Conservation (phyloP, 108 stramenopile species). For the Licmophora abbreviata region DNA sequence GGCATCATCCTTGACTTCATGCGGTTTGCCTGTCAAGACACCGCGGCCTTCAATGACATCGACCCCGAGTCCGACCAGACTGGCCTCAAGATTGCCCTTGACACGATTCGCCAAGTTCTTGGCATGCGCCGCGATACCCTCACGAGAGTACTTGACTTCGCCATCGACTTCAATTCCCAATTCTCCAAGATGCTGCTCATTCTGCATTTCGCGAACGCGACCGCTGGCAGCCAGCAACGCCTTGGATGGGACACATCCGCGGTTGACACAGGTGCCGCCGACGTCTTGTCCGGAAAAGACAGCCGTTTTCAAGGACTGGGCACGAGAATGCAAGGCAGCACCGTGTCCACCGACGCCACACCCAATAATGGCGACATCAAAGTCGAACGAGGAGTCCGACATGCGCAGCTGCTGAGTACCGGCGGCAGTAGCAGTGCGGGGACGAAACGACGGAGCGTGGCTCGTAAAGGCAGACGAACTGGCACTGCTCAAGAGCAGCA, state of each 20-base stretch:
- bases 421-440: neutral
- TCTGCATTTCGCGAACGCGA: constrained; percentile 90
- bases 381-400: constrained; percentile 46
- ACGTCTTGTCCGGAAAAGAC: constrained; percentile 92
- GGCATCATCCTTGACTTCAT: constrained; percentile 79
- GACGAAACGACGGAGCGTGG: neutral
- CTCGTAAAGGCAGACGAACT: neutral
- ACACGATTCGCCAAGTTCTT: constrained; percentile 90
- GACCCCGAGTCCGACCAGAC: constrained; percentile 77
- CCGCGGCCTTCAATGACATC: constrained; percentile 85
- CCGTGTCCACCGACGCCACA: constrained; percentile 99
- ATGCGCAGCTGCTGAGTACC: too few species aligned
- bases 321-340: constrained; percentile 93
- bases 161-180: constrained; percentile 85
- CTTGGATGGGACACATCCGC: constrained; percentile 98
- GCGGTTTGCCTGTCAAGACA: constrained; percentile 66
- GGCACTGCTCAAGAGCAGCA: neutral
- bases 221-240: constrained; percentile 95
- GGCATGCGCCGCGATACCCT: constrained; percentile 91
- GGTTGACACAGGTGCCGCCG: constrained; percentile 97
- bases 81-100: constrained; percentile 89
- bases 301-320: constrained; percentile 86
- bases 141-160: constrained; percentile 79
- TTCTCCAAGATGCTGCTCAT: constrained; percentile 52
- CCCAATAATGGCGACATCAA: constrained; percentile 88